Percentiles rank a stretch among this genome's conserved stretches.
Conservation (phyloP, 1,284 basidiomycete species). For the Sanghuangporus baumii region DNA sequence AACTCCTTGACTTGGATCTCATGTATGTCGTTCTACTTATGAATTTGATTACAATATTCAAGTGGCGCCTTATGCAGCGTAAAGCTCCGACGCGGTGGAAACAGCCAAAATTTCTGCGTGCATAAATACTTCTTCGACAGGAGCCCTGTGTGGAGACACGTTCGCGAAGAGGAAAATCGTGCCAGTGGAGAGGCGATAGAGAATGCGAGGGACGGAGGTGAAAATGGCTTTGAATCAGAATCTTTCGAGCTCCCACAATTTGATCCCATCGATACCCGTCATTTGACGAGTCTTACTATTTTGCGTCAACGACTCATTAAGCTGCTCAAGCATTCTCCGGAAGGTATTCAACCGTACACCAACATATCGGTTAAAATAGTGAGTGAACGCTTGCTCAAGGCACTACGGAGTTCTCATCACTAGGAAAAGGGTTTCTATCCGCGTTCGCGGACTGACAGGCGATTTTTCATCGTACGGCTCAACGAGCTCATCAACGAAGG, state of each 20-base stretch:
- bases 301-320: constrained; percentile 62
- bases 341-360: constrained; percentile 59
- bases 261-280: constrained; percentile 67
- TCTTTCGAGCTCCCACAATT: constrained; percentile 42
- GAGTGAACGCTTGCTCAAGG: constrained; percentile 24
- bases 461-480: constrained; percentile 70
- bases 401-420: constrained; percentile 1
- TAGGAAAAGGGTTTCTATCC: constrained; percentile 59
- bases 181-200: constrained; percentile 31
- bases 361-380: constrained; percentile 70
- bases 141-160: constrained; percentile 63
- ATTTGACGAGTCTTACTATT: constrained; percentile 66
- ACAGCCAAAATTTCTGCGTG: constrained; percentile 68
- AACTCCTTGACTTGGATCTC: constrained; percentile 64
- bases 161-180: constrained; percentile 56
- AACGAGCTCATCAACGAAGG: constrained; percentile 65
- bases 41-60: constrained; percentile 4
- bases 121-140: constrained; percentile 75
- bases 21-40: constrained; percentile 45
- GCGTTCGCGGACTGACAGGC: constrained; percentile 65
- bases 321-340: constrained; percentile 59
- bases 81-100: constrained; percentile 71
- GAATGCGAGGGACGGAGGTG: constrained; percentile 26
- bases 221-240: constrained; percentile 25
- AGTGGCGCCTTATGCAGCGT: constrained; percentile 37